A percentile compares a stretch with the other conserved stretches of the same genome.
phyloP scores from a whole-genome alignment of 2,329 filamentous ascomycete species.

The Colletotrichum sp. region DNA sequence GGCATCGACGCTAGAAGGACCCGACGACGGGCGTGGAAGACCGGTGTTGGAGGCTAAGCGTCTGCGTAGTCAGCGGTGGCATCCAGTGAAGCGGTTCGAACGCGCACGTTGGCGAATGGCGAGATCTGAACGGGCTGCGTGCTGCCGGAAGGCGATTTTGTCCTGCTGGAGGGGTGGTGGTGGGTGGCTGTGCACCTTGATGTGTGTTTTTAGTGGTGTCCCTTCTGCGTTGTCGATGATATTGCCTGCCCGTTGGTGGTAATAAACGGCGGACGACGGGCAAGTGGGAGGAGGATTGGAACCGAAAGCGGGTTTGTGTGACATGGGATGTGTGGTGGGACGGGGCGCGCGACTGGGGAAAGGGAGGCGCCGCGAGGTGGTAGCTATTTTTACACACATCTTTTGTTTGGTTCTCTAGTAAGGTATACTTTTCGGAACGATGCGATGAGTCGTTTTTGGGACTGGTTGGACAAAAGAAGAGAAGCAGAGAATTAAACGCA shows the following conservation, averaged over 20 bases:
- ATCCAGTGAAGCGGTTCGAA: background rate
- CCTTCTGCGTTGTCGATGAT: background rate
- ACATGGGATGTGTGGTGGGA: background rate
- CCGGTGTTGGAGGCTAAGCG: background rate
- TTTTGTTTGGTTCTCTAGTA: background rate
- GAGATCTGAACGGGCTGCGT: conserved; percentile 5
- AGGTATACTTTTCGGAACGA: background rate
- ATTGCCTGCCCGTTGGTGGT: background rate
- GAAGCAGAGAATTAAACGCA: background rate
- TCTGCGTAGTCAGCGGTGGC: background rate
- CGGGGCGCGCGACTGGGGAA: conserved; percentile 1
- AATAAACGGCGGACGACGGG: background rate
- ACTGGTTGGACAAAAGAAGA: background rate
- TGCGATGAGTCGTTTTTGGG: background rate
- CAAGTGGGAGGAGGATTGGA: conserved; percentile 7
- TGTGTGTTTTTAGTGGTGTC: background rate
- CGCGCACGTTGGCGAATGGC: conserved; percentile 14
- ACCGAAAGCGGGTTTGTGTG: conserved; percentile 4
- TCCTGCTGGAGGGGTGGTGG: background rate
- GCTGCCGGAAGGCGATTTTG: background rate
- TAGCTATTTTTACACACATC: conserved; percentile 9
- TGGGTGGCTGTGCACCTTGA: conserved; percentile 1
- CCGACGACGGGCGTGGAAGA: background rate
- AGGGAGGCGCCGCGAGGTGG: conserved; percentile 5
- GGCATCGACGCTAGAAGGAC: background rate